These are phyloP conservation scores for Penicillium sp. DNA, from an alignment of 2,329 filamentous ascomycete genomes.

Conservation along the genomic window DNA sequence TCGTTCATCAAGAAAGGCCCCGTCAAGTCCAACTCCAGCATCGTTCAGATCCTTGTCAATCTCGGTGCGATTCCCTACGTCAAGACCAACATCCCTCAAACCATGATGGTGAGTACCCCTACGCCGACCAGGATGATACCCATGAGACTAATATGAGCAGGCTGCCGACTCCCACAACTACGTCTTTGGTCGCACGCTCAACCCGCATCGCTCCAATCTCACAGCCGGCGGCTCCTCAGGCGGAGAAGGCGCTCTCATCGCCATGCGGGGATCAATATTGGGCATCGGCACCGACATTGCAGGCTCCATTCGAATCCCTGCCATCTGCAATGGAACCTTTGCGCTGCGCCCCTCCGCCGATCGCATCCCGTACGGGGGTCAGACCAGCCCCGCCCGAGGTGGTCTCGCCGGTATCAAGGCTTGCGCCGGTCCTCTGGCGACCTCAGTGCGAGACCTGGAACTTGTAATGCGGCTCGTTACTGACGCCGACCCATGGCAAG, in stretches of 20 bases:
- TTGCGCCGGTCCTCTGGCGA: constrained; percentile 25
- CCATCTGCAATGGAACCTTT: constrained; percentile 50
- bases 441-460: constrained; percentile 25
- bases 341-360: constrained; percentile 47
- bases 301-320: constrained; percentile 45
- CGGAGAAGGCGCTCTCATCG: constrained; percentile 61
- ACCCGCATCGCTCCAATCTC: constrained; percentile 58
- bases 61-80: constrained; percentile 64
- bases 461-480: constrained; percentile 22
- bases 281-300: constrained; percentile 61
- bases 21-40: constrained; percentile 49
- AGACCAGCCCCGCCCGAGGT: constrained; percentile 26
- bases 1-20: constrained; percentile 59
- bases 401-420: constrained; percentile 21
- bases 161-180: constrained; percentile 54
- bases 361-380: constrained; percentile 52
- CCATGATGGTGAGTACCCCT: constrained; percentile 28
- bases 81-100: constrained; percentile 67
- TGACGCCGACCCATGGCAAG: constrained; percentile 19
- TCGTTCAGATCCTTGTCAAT: constrained; percentile 56
- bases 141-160: constrained; percentile 24
- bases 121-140: not conserved
- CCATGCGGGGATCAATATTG: constrained; percentile 56
- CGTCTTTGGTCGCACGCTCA: constrained; percentile 59
- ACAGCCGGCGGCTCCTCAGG: constrained; percentile 64